Evolutionary conservation across 208 protist genomes (phyloP).

Genomic region (Trypanosoma boissoni): DNA sequence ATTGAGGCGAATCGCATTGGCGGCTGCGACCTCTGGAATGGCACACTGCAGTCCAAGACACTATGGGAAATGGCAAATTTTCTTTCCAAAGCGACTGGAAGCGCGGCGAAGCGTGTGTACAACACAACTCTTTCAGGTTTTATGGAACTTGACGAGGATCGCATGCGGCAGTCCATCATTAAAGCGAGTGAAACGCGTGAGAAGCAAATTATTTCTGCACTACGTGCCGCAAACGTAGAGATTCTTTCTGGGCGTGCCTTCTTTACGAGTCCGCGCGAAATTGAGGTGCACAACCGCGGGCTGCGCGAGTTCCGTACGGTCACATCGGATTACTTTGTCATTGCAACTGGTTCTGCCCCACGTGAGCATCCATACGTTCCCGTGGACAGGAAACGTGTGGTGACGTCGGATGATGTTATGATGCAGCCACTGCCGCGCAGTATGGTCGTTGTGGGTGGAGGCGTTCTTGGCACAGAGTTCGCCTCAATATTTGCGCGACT

Average conservation of each 20-base stretch:
- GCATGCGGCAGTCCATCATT: slow-evolving; percentile 44
- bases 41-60: slow-evolving; percentile 75
- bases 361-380: slow-evolving; percentile 52
- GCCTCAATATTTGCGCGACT: slow-evolving; percentile 65
- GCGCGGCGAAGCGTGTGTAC: slow-evolving; percentile 44
- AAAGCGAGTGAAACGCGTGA: slow-evolving; percentile 46
- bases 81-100: slow-evolving; percentile 38
- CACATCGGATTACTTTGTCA: slow-evolving; percentile 74
- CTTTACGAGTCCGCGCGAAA: slow-evolving; percentile 45
- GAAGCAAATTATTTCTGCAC: slow-evolving; percentile 40
- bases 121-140: slow-evolving; percentile 34
- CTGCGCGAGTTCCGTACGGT: slow-evolving; percentile 50
- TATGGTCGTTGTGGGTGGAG: slow-evolving; percentile 74
- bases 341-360: slow-evolving; percentile 70
- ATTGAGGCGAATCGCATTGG: slow-evolving; percentile 63
- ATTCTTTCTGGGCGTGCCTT: slow-evolving; percentile 55
- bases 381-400: slow-evolving; percentile 46
- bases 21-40: slow-evolving; percentile 76
- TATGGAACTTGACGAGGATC: slow-evolving; percentile 53
- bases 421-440: slow-evolving; percentile 53
- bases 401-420: slow-evolving; percentile 80
- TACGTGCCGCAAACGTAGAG: slow-evolving; percentile 44
- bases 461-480: slow-evolving; percentile 77
- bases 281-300: slow-evolving; percentile 50
- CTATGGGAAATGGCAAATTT: slow-evolving; percentile 78